Base-by-base conservation (phyloP, 495 filamentous ascomycete species). In the Cercophora sp. region DNA sequence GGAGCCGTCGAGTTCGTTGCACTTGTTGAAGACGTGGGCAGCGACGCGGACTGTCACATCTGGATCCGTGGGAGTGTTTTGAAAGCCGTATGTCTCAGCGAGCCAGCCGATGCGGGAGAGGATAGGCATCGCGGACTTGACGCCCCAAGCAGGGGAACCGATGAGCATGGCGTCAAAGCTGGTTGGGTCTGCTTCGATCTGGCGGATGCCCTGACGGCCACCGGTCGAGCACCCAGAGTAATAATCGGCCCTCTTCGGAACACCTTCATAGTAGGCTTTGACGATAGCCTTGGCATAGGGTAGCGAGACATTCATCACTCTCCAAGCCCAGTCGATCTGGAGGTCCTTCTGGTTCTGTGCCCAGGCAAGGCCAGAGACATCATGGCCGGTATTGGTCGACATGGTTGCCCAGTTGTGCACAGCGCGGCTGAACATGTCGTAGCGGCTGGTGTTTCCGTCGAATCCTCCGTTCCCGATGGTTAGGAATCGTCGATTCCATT, bases 161-260 rank as follows among this genome's bases (percentile, higher is more conserved):
- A 44, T 44, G 20, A 44, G 41, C 41, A 44, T 44, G 41, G 20
- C 41, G 41, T 44, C 41, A 18, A 44, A 44, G 41, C 41, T 44
- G 19, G 24, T 44, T 19, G 41, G 20, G 41, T 44, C 41, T 2
- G 9, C 41, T 13, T 44, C 41, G 41, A 27, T 26, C 19, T 44
- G 41, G 19, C 41, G 41, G 41, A 44, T 44, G 23, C 41, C 41
- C 20, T 25, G 19, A 23, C 41, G 41, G 20, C 41, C 41, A 23
- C 41, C 41, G 20, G 41, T 44, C 2, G 41, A 44, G 23, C 41
- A 44, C 20, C 41, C 41, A 2, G 41, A 24, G 41, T 44, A 44
- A 13, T 44, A 44, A 23, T 27, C 27, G 41, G 20, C 23, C 3
- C 11, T 10, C 11, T 19, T 18, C 11, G 19, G 23, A 11, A 27